Conservation (phyloP, 768 basidiomycete species). For the Leccinum boreale region DNA sequence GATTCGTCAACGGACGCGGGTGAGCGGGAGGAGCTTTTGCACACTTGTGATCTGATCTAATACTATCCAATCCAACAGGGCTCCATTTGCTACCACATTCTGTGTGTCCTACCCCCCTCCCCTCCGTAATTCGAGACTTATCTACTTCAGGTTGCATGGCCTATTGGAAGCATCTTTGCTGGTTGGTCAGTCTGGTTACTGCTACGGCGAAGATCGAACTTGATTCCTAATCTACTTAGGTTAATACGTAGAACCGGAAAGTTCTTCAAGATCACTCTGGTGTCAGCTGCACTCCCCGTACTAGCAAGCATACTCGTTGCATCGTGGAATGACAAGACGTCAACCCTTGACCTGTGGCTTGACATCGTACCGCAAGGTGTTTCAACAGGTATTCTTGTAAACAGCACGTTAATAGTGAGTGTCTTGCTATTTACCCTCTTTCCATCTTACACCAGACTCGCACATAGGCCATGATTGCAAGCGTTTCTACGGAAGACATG, state of each 20-base stretch:
- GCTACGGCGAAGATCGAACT: neutral
- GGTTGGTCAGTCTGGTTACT: neutral
- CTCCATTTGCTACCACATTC: neutral
- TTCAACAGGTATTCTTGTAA: constrained; percentile 80
- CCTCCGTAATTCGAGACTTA: neutral
- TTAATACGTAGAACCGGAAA: neutral
- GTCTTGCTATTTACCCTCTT: constrained; percentile 3
- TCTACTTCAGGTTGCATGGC: neutral
- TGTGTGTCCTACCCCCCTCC: neutral
- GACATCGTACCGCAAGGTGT: constrained; percentile 81
- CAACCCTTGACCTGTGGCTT: constrained; percentile 64
- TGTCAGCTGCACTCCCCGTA: constrained; percentile 48
- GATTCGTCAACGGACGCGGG: neutral
- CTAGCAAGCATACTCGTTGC: constrained; percentile 58
- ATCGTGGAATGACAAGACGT: constrained; percentile 63
- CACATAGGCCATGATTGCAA: constrained; percentile 79
- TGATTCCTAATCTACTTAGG: neutral
- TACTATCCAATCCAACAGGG: neutral
- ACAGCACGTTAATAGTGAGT: constrained; percentile 80
- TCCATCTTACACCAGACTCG: constrained; percentile 1
- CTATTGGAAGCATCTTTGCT: neutral
- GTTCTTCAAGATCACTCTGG: neutral
- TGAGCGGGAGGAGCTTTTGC: neutral
- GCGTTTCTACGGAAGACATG: constrained; percentile 75
- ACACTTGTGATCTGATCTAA: neutral